phyloP scores from a whole-genome alignment of 441 rosid species.

The Metrosideros polymorpha region DNA sequence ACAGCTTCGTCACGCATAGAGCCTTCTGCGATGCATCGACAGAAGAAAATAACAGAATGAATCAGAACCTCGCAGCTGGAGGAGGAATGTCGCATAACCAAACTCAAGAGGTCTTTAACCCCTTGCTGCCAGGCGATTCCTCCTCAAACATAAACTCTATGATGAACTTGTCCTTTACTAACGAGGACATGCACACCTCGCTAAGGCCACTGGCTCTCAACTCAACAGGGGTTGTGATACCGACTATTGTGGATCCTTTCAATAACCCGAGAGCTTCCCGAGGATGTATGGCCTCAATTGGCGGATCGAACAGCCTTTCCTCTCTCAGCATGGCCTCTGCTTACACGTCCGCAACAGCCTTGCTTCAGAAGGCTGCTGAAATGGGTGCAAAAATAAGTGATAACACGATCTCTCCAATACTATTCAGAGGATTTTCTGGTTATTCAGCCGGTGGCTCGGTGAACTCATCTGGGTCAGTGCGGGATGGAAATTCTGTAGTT shows the following conservation, averaged over 20 bases:
- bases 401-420: constrained; percentile 29
- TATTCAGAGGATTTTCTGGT: constrained; percentile 41
- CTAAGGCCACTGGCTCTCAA: constrained; percentile 19
- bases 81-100: constrained; percentile 27
- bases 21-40: constrained; percentile 58
- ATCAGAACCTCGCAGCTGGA: constrained; percentile 15
- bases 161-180: constrained; percentile 19
- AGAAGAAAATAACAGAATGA: constrained; percentile 34
- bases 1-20: constrained; percentile 54
- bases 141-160: constrained; percentile 18
- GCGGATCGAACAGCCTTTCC: constrained; percentile 14
- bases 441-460: constrained; percentile 10
- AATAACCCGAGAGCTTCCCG: constrained; percentile 9
- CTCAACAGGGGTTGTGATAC: constrained; percentile 21
- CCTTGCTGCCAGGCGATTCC: constrained; percentile 23
- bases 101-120: constrained; percentile 16
- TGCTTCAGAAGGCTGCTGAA: constrained; percentile 51
- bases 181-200: constrained; percentile 14
- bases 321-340: constrained; percentile 10
- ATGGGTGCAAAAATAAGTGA: constrained; percentile 54
- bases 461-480: constrained; percentile 18
- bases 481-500: constrained; percentile 10
- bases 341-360: constrained; percentile 46
- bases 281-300: neutral
- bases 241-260: constrained; percentile 18